Evolutionary conservation across 2,329 filamentous ascomycete genomes (phyloP).

Genomic region (Colletotrichum sp.): DNA sequence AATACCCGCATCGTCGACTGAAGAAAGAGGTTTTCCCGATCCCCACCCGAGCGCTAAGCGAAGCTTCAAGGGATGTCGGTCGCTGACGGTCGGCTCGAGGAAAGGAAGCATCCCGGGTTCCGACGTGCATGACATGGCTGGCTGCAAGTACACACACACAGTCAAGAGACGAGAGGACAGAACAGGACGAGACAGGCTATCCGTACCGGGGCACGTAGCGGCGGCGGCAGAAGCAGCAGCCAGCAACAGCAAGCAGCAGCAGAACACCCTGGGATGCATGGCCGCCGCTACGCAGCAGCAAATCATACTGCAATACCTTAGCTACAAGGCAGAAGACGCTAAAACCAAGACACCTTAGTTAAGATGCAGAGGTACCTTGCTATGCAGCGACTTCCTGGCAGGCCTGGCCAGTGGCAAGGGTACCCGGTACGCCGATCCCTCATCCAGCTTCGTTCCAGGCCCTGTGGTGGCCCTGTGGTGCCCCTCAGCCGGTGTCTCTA

Average conservation of each 20-base stretch:
- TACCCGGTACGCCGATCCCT: slow-evolving; percentile 12
- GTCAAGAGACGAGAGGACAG: neutral
- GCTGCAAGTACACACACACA: neutral
- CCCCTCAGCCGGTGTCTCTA: slow-evolving; percentile 4
- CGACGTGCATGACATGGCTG: neutral
- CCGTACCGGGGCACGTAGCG: neutral
- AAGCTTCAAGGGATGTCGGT: neutral
- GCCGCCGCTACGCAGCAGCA: neutral
- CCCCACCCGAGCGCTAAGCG: neutral
- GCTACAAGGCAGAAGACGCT: neutral
- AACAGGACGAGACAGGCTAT: neutral
- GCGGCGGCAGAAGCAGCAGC: neutral
- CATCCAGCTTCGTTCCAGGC: slow-evolving; percentile 15
- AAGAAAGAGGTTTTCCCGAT: neutral
- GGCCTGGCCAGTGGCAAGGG: slow-evolving; percentile 1
- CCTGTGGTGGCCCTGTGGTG: neutral
- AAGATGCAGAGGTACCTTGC: neutral
- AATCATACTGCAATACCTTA: neutral
- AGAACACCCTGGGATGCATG: neutral
- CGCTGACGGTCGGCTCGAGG: neutral
- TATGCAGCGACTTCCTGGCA: neutral
- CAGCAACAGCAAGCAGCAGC: neutral
- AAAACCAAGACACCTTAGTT: neutral
- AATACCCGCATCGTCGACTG: neutral
- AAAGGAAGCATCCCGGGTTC: neutral